These are phyloP conservation scores for Arachis monticola DNA, from an alignment of 331 rosid species.

Conservation along the genomic window DNA sequence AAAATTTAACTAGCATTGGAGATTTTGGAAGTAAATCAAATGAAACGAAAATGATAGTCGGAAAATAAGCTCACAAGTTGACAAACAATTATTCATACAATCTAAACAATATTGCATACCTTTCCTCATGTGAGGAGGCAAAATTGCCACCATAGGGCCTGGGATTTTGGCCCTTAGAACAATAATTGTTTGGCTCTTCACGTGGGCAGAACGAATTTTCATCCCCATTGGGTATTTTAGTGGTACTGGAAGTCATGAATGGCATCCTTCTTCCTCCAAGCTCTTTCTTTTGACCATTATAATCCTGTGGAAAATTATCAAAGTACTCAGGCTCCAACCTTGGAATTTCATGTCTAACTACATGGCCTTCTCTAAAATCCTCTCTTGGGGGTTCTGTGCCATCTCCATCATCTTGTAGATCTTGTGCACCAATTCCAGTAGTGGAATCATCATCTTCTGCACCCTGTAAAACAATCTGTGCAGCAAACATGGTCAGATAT, in stretches of 20 bases:
- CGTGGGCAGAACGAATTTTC: conserved; percentile 48
- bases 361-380: conserved; percentile 59
- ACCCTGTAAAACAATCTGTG: conserved; percentile 94
- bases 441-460: conserved; percentile 79
- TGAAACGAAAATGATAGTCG: conserved; percentile 12
- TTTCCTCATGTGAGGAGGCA: conserved; percentile 57
- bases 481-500: conserved; percentile 45
- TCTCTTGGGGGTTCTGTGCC: conserved; percentile 56
- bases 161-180: conserved; percentile 53
- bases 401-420: conserved; percentile 63
- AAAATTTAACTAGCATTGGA: neutral
- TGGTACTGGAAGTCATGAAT: conserved; percentile 44
- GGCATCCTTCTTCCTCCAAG: conserved; percentile 61
- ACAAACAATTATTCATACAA: conserved; percentile 27
- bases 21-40: conserved; percentile 26
- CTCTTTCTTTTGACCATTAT: conserved; percentile 59
- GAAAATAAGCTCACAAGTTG: conserved; percentile 13
- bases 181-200: conserved; percentile 51
- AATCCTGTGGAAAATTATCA: conserved; percentile 57
- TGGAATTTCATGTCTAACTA: conserved; percentile 52
- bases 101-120: conserved; percentile 50
- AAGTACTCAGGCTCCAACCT: conserved; percentile 53
- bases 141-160: conserved; percentile 47
- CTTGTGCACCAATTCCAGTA: conserved; percentile 61
- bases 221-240: conserved; percentile 52